phyloP scores from a whole-genome alignment of 768 basidiomycete genomes.

The Hygrophorus pudorinus region DNA sequence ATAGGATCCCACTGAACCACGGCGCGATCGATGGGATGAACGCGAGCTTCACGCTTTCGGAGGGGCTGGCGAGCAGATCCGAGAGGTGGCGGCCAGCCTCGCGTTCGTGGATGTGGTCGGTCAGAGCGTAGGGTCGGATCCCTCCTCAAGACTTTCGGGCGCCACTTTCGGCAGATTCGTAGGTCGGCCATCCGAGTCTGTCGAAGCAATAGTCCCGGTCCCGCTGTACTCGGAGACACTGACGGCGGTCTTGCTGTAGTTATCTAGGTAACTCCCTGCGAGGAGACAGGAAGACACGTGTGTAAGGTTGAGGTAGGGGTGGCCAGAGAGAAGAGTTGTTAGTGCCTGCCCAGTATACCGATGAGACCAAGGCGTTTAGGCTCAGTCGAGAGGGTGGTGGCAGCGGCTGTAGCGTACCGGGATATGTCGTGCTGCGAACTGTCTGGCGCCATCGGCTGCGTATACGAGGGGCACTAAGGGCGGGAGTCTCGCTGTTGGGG shows the following conservation, averaged over 20 bases:
- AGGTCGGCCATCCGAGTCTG: slow-evolving; percentile 58
- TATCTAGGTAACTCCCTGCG: slow-evolving; percentile 67
- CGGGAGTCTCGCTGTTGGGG: too few relatives aligned
- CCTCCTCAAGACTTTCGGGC: slow-evolving; percentile 63
- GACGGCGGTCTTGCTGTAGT: slow-evolving; percentile 69
- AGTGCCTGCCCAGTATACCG: slow-evolving; percentile 94
- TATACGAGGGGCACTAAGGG: slow-evolving; percentile 11
- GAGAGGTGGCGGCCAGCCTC: slow-evolving; percentile 85
- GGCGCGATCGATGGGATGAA: slow-evolving; percentile 84
- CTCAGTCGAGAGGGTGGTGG: slow-evolving; percentile 38
- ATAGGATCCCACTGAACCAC: slow-evolving; percentile 96
- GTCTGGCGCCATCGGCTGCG: slow-evolving; percentile 10
- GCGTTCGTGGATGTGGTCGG: slow-evolving; percentile 98
- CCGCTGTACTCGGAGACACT: slow-evolving; percentile 84
- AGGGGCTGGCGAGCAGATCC: slow-evolving; percentile 32
- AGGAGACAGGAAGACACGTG: slow-evolving; percentile 96
- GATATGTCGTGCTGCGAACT: too few relatives aligned
- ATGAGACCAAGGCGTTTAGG: slow-evolving; percentile 91
- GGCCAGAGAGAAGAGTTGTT: slow-evolving; percentile 72
- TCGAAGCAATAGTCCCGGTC: slow-evolving; percentile 76
- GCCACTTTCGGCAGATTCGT: slow-evolving; percentile 75
- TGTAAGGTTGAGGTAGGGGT: slow-evolving; percentile 83
- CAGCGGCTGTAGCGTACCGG: slow-evolving; percentile 26
- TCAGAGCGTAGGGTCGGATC: slow-evolving; percentile 81
- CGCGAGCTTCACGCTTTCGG: slow-evolving; percentile 45